Percentiles rank a stretch among this genome's conserved stretches.
phyloP scores from a whole-genome alignment of 371 early-diverging fungal species.

The Mucor lusitanicus region DNA sequence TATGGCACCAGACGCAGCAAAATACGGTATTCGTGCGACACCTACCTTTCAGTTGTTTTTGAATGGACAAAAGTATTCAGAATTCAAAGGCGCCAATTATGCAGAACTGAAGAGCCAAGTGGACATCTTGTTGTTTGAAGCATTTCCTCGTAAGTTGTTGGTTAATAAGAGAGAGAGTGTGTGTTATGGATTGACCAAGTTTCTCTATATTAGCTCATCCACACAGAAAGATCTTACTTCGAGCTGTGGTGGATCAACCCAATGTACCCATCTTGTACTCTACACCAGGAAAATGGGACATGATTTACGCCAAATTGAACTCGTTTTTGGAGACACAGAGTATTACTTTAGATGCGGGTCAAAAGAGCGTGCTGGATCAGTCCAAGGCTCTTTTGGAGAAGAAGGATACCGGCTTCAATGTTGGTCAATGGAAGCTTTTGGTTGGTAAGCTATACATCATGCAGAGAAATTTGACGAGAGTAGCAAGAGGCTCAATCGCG shows the following conservation, averaged over 20 bases:
- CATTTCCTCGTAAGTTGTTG: conserved; percentile 64
- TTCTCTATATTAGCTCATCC: conserved; percentile 54
- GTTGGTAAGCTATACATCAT: conserved; percentile 27
- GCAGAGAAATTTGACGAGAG: not conserved
- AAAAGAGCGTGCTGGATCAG: conserved; percentile 25
- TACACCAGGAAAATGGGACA: conserved; percentile 54
- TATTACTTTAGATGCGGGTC: conserved; percentile 24
- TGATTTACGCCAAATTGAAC: conserved; percentile 60
- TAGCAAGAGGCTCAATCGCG: not conserved
- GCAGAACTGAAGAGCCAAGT: conserved; percentile 65
- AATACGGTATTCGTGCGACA: conserved; percentile 63
- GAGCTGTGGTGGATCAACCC: conserved; percentile 37
- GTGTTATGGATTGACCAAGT: not conserved
- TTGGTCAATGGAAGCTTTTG: conserved; percentile 36
- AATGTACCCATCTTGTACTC: conserved; percentile 60
- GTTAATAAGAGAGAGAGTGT: no score
- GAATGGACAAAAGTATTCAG: conserved; percentile 59
- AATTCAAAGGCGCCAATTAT: conserved; percentile 69
- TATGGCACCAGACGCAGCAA: conserved; percentile 54
- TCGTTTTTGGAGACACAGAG: conserved; percentile 36
- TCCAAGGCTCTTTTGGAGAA: conserved; percentile 26
- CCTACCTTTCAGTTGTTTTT: conserved; percentile 73
- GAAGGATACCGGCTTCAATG: conserved; percentile 13
- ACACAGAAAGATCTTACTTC: conserved; percentile 52
- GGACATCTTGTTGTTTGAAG: conserved; percentile 63